phyloP scores from a whole-genome alignment of 106 monocot genomes.

The Dendrobium nobile region DNA sequence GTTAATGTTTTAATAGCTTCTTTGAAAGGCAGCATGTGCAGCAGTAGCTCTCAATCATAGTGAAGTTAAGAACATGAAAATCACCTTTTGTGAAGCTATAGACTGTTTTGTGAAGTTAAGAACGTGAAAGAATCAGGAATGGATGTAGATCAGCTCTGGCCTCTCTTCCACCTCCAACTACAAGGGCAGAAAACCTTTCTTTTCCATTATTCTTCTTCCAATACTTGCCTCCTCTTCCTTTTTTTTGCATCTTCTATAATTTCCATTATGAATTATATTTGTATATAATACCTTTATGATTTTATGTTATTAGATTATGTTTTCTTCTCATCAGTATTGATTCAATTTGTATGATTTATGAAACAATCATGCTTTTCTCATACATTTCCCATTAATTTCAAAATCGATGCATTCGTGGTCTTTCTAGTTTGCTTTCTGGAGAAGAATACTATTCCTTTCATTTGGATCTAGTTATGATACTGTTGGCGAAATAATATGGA shows the following conservation, averaged over 20 bases:
- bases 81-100: background rate
- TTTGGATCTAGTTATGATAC: background rate
- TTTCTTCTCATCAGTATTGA: background rate
- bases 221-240: background rate
- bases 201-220: background rate
- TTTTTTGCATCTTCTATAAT: background rate
- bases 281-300: background rate
- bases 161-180: background rate
- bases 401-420: background rate
- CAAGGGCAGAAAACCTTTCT: background rate
- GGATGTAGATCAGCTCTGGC: background rate
- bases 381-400: background rate
- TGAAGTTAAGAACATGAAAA: too few species aligned
- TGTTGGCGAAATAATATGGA: background rate
- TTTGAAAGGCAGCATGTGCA: too few species aligned
- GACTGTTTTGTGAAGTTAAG: background rate
- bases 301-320: background rate
- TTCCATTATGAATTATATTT: background rate
- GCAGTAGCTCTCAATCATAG: too few species aligned
- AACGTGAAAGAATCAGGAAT: background rate
- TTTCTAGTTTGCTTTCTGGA: background rate
- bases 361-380: background rate
- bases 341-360: background rate
- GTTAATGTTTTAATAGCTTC: too few species aligned
- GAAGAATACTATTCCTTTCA: background rate